Evolutionary conservation across 257 asterid species (phyloP).

Genomic region (Nicotiana tabacum): DNA sequence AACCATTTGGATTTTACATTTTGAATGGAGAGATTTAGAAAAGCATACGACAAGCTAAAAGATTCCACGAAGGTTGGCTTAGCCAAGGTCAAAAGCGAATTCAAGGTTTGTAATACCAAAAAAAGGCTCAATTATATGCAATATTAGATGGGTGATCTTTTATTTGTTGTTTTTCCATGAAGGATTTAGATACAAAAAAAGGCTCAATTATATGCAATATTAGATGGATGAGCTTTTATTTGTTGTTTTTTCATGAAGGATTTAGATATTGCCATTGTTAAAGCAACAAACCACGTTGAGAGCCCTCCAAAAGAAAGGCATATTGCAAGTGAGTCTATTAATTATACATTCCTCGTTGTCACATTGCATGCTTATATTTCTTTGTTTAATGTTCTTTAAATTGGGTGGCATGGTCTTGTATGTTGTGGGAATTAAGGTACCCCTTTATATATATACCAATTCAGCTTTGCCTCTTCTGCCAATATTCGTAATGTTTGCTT

Average conservation of each 20-base stretch:
- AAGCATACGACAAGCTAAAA: slow-evolving; percentile 90
- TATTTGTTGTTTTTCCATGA: slow-evolving; percentile 8
- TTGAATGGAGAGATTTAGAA: slow-evolving; percentile 75
- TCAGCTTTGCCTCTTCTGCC: too few relatives aligned
- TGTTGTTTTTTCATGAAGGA: slow-evolving; percentile 37
- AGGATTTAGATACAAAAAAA: slow-evolving; percentile 52
- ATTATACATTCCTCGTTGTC: neutral
- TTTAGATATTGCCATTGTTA: slow-evolving; percentile 82
- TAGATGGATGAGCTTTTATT: neutral
- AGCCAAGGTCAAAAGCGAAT: slow-evolving; percentile 92
- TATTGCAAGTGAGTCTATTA: slow-evolving; percentile 61
- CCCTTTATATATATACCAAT: neutral
- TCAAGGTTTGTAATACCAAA: slow-evolving; percentile 43
- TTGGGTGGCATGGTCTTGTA: neutral
- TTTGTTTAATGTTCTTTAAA: neutral
- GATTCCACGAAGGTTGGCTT: slow-evolving; percentile 91
- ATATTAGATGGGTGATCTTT: slow-evolving; percentile 1
- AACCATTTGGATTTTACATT: neutral
- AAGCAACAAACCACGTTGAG: slow-evolving; percentile 86
- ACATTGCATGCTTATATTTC: neutral
- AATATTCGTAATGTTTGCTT: neutral
- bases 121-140: neutral
- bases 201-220: neutral
- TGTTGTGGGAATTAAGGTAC: too few relatives aligned
- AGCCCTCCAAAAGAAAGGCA: slow-evolving; percentile 86